These are phyloP conservation scores for Colletotrichum sp. DNA, from an alignment of 2,329 filamentous ascomycete species.

Conservation along the genomic window DNA sequence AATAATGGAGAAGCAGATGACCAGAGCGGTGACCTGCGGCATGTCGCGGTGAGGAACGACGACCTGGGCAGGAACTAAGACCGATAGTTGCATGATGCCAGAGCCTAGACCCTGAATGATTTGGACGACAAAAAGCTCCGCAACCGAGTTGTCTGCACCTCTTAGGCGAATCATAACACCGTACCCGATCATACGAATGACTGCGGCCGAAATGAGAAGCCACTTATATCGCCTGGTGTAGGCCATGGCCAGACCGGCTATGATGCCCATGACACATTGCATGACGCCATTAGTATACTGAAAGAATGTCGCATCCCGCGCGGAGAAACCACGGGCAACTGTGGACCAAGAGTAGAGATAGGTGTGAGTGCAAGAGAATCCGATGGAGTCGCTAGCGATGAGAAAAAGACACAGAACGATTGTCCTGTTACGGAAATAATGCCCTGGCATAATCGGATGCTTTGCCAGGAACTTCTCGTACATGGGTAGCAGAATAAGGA, in stretches of 20 bases:
- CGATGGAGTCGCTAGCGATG: constrained; percentile 28
- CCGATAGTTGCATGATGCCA: constrained; percentile 33
- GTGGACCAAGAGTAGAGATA: constrained; percentile 48
- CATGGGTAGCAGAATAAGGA: constrained; percentile 48
- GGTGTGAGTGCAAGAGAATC: constrained; percentile 36
- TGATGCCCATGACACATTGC: constrained; percentile 37
- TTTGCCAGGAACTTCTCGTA: constrained; percentile 53
- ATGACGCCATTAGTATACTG: constrained; percentile 40
- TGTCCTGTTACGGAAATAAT: constrained; percentile 35
- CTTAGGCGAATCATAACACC: constrained; percentile 39
- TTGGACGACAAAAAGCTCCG: constrained; percentile 40
- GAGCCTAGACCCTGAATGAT: constrained; percentile 34
- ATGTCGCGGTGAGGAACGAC: constrained; percentile 33
- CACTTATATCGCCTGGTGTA: constrained; percentile 36
- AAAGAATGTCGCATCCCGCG: constrained; percentile 33
- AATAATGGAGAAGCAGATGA: constrained; percentile 32
- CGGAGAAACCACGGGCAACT: constrained; percentile 34
- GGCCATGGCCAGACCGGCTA: constrained; percentile 42
- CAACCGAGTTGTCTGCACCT: constrained; percentile 30
- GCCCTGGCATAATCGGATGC: constrained; percentile 50
- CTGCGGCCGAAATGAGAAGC: constrained; percentile 31
- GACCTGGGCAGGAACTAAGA: constrained; percentile 30
- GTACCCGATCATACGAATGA: constrained; percentile 31
- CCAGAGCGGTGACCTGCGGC: constrained; percentile 35
- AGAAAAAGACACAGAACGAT: constrained; percentile 28